A percentile compares a stretch with the other conserved stretches of the same genome.
These are phyloP conservation scores for Amyloporia xantha DNA, from an alignment of 768 basidiomycete species.

Conservation along the genomic window DNA sequence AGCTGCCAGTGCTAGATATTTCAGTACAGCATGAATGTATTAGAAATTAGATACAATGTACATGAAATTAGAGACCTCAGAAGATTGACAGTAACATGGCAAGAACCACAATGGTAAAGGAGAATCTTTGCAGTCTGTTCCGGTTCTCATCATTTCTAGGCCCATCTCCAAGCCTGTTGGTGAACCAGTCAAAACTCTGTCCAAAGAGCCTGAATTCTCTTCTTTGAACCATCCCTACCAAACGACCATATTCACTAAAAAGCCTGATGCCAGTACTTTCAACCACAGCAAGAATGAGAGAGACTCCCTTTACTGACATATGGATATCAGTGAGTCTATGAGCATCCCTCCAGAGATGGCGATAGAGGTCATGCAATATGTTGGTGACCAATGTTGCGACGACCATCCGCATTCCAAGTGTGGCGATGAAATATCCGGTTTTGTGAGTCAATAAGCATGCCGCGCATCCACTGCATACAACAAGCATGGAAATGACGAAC, in stretches of 20 bases:
- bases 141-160: slow-evolving; percentile 38
- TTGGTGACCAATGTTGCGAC: slow-evolving; percentile 34
- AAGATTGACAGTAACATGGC: slow-evolving; percentile 1
- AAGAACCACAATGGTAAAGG: too few relatives aligned
- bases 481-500: not conserved
- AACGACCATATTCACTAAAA: slow-evolving; percentile 42
- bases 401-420: slow-evolving; percentile 19
- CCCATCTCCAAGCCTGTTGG: slow-evolving; percentile 31
- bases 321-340: slow-evolving; percentile 28
- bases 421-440: too few relatives aligned
- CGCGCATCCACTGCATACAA: not conserved
- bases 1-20: too few relatives aligned
- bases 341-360: slow-evolving; percentile 38
- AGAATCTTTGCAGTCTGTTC: slow-evolving; percentile 34
- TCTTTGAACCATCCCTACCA: slow-evolving; percentile 38
- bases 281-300: slow-evolving; percentile 37
- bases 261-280: slow-evolving; percentile 49
- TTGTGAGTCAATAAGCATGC: too few relatives aligned
- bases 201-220: slow-evolving; percentile 34
- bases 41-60: too few relatives aligned
- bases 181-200: slow-evolving; percentile 52
- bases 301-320: slow-evolving; percentile 27
- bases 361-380: slow-evolving; percentile 41
- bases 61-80: not conserved
- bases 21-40: too few relatives aligned